Evolutionary conservation across 371 early-diverging fungal species (phyloP).

Genomic region (Mucor piriformis): DNA sequence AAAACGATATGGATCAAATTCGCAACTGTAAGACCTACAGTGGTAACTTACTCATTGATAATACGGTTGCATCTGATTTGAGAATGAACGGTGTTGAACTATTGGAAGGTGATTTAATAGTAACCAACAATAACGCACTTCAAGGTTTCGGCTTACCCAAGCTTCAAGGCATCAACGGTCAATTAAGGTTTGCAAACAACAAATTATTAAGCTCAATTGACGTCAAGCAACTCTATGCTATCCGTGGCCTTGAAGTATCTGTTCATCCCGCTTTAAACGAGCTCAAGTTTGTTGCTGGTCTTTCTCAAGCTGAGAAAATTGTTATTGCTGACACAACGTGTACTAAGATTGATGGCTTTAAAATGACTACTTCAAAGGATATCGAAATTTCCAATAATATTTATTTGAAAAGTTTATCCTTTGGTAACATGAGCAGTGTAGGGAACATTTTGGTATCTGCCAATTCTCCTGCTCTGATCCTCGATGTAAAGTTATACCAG

Average conservation of each 20-base stretch:
- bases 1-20: slow-evolving; percentile 46
- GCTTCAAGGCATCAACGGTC: slow-evolving; percentile 49
- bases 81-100: slow-evolving; percentile 36
- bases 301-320: slow-evolving; percentile 40
- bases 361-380: slow-evolving; percentile 30
- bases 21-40: slow-evolving; percentile 43
- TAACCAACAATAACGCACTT: slow-evolving; percentile 45
- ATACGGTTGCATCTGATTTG: slow-evolving; percentile 19
- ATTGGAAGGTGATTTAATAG: slow-evolving; percentile 45
- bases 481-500: slow-evolving; percentile 42
- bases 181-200: slow-evolving; percentile 47
- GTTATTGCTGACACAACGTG: slow-evolving; percentile 47
- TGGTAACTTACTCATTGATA: slow-evolving; percentile 45
- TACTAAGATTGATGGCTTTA: slow-evolving; percentile 46
- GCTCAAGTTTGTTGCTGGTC: slow-evolving; percentile 40
- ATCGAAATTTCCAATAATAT: slow-evolving; percentile 55
- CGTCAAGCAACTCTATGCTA: slow-evolving; percentile 35
- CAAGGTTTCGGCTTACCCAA: slow-evolving; percentile 34
- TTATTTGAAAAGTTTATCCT: slow-evolving; percentile 43
- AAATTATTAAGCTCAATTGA: slow-evolving; percentile 37
- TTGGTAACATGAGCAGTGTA: slow-evolving; percentile 33
- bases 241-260: slow-evolving; percentile 40
- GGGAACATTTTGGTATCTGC: slow-evolving; percentile 43
- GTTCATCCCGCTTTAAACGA: slow-evolving; percentile 47
- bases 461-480: slow-evolving; percentile 38